Percentiles rank a stretch among this genome's conserved stretches.
Evolutionary conservation across 108 stramenopile genomes (phyloP).

Genomic region (Nannochloropsis salina): DNA sequence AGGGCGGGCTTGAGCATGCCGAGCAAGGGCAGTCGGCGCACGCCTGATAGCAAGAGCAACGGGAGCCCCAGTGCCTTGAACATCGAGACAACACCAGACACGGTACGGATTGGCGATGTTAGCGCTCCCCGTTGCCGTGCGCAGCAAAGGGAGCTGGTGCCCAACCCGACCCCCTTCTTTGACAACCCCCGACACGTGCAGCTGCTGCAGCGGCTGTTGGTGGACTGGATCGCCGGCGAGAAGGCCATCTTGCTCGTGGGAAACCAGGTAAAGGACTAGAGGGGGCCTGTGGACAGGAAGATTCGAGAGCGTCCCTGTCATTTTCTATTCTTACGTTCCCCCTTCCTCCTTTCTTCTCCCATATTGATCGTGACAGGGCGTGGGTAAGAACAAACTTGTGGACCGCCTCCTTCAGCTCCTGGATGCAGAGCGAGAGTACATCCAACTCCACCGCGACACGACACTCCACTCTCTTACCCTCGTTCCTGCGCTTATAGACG

Average conservation of each 20-base stretch:
- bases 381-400: slow-evolving; percentile 78
- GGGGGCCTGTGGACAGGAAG: too few species aligned
- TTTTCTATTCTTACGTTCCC: not conserved
- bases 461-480: slow-evolving; percentile 65
- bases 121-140: slow-evolving; percentile 25
- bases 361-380: slow-evolving; percentile 60
- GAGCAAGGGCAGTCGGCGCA: not conserved
- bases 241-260: slow-evolving; percentile 66
- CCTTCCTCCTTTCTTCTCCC: not conserved
- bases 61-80: not conserved
- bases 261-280: slow-evolving; percentile 31
- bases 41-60: not conserved
- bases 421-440: slow-evolving; percentile 75
- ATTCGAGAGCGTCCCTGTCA: not conserved
- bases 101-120: slow-evolving; percentile 49
- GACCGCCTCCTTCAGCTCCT: slow-evolving; percentile 61
- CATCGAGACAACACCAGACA: not conserved
- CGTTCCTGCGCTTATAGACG: slow-evolving; percentile 64
- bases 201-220: slow-evolving; percentile 56
- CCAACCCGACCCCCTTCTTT: slow-evolving; percentile 49
- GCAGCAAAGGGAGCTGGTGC: slow-evolving; percentile 54
- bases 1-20: not conserved
- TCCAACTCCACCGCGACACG: slow-evolving; percentile 84
- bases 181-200: slow-evolving; percentile 56
- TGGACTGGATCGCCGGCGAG: slow-evolving; percentile 61